Base-by-base conservation (phyloP, 306 rosid genomes). In the Acacia confusa region DNA sequence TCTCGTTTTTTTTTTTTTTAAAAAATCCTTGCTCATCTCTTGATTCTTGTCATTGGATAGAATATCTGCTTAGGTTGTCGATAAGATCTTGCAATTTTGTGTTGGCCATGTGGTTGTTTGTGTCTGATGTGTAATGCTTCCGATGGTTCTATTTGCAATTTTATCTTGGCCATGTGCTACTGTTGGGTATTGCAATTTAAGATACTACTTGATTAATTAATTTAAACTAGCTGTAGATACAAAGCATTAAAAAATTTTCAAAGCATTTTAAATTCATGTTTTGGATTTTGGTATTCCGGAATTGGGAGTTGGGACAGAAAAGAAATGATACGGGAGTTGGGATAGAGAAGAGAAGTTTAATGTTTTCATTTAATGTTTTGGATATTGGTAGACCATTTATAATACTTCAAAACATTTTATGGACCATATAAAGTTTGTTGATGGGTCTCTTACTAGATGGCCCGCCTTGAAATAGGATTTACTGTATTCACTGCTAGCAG, bases 121-220 rank as follows among this genome's bases (percentile, higher is more conserved):
- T 36, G 67, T 80, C 80, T 80, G 91, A 87, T 88, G 89, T 88
- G 87, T 83, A 83, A 53, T 81, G 11, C 47, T 36, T 81, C 28
- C 16, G 52, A 68, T 76, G 53, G 22, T 77, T 68, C 4, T 55
- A 1, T 82, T 72, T 30, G 22, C 78, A 72, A 15, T 75, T 52
- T n/a, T 78, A 81, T 41, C 4, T 30, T 4, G 34, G 34, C 34
- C 34, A 30, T 30, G 34, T 58, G 25, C 75, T 28, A 9, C 30
- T 75, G 10, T 30, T 75, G 30, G 41, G 64, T 44, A 72, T 77
- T 58, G 27, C 70, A 48, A 57, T 76, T 36, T 11, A 32, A 22
- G 40, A 55, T 50, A 41, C 14, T 79, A 70, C 22, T 71, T 47
- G 3, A 27, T 27, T 72, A 30, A 28, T 72, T 67, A 28, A 43